Base-by-base conservation (phyloP, 2,329 filamentous ascomycete species). In the Scedosporium aurantiacum region DNA sequence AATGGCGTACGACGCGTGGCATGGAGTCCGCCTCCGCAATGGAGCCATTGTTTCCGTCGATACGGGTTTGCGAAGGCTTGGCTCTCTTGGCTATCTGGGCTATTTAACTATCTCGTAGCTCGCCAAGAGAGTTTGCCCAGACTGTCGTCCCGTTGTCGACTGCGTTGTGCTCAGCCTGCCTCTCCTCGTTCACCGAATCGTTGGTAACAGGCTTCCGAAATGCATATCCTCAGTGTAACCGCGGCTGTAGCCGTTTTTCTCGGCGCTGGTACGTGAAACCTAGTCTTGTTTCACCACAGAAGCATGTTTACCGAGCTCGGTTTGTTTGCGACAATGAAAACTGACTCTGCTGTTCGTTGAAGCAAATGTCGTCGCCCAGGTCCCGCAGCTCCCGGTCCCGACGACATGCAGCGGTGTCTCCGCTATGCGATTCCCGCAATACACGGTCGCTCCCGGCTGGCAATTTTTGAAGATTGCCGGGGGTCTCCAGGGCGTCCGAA, bases 361-460 rank as follows among this genome's bases (percentile, higher is more conserved):
- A 58, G 57, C 25, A 43, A 37, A 58, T 58, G 57, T 58, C 37
- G 57, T 18, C 41, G 58, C 58, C 25, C 58, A 60, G 16, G 43
- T 37, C 45, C 43, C 52, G 18, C 40, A 56, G 40, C 40, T 61
- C 50, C 47, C 60, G 6, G 21, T 61, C 52, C 60, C 60, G 4
- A 45, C 47, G 7, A 43, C 40, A 16, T 61, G 60, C 50, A 56
- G 25, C 10, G 60, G 60, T 8, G 47, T 61, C n/a, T 12, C 60
- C 28, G 60, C 50, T 52, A 40, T 52, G 32, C 50, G 52, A 10
- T 61, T 57, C 50, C 58, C 58, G 14, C 60, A 56, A 57, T 43
- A 56, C 60, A 61, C 60, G 37, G 50, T 61, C 23, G 47, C 43
- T 21, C 50, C 60, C 1, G 60, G 41, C 14, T 61, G 60, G 60